Base-by-base conservation (phyloP, 768 basidiomycete genomes). In the Tricholomella constricta region DNA sequence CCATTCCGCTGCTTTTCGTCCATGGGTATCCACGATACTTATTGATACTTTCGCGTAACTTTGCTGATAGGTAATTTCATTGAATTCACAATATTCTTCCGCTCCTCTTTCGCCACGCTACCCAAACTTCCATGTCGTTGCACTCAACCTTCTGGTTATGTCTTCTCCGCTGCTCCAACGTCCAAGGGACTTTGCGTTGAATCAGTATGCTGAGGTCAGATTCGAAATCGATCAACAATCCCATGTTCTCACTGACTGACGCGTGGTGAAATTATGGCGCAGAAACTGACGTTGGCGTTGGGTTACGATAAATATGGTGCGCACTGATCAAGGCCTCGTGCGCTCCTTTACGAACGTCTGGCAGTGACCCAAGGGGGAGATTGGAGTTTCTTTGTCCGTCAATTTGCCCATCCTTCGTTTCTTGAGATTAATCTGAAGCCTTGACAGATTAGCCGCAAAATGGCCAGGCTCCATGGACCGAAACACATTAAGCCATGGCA, bases 91-190 rank as follows among this genome's bases (percentile, higher is more conserved):
- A 85, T 68, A 68, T 87, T 4, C 65, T 88, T 1, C 80, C 83
- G 2, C 61, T 84, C 4, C 66, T 88, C 54, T 71, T 76, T 71
- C 74, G 1, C 66, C 72, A 0, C 71, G 79, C 4, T 62, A 72
- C 46, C 84, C 84, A 1, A 80, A 75, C 45, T 87, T 88, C 62
- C 82, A 86, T 56, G 81, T 88, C 19, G 82, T 88, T 0, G 80
- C 79, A 0, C 56, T 77, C 31, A 80, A 84, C 58, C 58, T 86
- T 14, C 86, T 84, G 83, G 82, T 0, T 87, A 68, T 63, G 85
- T 82, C 0, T 86, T 85, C 65, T 85, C 85, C 0, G 76, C 82
- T 37, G 81, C 77, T 0, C 77, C 81, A 0, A 79, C 63, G 44
- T 78, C 78, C 61, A 73, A 72, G 52, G 83, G 83, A n/a, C 0